Base-by-base conservation (phyloP, 1,284 basidiomycete species). In the Ustilago shanxiensis region DNA sequence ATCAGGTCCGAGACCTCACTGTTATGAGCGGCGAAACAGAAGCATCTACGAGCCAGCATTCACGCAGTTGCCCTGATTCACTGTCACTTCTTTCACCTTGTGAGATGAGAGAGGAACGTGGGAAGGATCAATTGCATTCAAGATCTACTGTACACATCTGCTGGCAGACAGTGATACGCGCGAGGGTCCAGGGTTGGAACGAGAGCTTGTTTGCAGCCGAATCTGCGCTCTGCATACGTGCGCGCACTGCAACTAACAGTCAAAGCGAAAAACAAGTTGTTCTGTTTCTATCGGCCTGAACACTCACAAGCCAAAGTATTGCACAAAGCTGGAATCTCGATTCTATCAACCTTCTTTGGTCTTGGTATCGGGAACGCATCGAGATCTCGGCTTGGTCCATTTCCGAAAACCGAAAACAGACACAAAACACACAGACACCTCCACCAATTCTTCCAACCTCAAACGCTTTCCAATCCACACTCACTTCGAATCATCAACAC, bases 1-100 rank as follows among this genome's bases (percentile, higher is more conserved):
- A 28, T 69, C 66, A 67, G 66, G 59, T 67, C 66, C 66, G 66
- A 67, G 66, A 67, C 66, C 22, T 24, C n/a, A 10, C 39, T 41
- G n/a, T 39, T 54, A 33, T 11, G n/a, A 37, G 20, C 52, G 33
- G 18, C 22, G 13, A 14, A 18, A 41, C 39, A 41, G 7, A 41
- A 7, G 39, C 39, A 20, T 16, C 8, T 5, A 39, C 50, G 16
- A 31, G 26, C 31, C 31, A n/a, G n/a, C n/a, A n/a, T n/a, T n/a
- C n/a, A n/a, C n/a, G n/a, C n/a, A n/a, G 31, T 6, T 33, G 31
- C 31, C 31, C 31, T 33, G 31, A 33, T 33, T 33, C 31, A 33
- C 31, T 33, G 31, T 33, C 31, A 33, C 31, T 6, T 33, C 31
- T 11, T 6, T 11, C 31, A 33, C 31, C 31, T 6, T 6, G 31